A percentile compares a stretch with the other conserved stretches of the same genome.
Evolutionary conservation across 179 eudicot species (phyloP).

Genomic region (Beta lomatogona): DNA sequence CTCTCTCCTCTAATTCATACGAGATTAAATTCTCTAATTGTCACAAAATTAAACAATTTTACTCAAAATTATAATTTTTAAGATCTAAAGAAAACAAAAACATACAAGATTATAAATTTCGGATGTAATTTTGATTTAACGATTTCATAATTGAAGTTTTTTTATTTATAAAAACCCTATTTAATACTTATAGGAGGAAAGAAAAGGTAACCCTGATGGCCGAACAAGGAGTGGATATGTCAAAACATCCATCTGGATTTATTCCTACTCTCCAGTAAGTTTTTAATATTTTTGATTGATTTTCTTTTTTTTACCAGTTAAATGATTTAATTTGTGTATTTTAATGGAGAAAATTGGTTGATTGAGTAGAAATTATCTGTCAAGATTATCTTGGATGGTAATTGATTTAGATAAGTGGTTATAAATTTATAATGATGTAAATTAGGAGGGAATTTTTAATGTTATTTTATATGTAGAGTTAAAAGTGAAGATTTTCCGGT

Average conservation of each 20-base stretch:
- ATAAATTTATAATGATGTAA: too few species aligned
- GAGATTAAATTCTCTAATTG: not conserved
- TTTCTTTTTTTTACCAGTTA: not conserved
- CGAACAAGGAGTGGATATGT: constrained; percentile 64
- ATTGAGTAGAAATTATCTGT: not conserved
- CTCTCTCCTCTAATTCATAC: not conserved
- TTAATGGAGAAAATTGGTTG: not conserved
- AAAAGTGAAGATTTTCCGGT: too few species aligned
- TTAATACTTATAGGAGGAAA: not conserved
- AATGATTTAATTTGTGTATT: not conserved
- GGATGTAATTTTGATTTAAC: not conserved
- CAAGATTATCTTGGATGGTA: not conserved
- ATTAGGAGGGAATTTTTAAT: too few species aligned
- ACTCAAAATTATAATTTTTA: not conserved
- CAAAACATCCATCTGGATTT: constrained; percentile 83
- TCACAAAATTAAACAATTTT: not conserved
- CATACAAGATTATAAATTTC: too few species aligned
- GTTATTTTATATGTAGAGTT: too few species aligned
- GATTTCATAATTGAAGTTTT: not conserved
- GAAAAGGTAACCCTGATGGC: constrained; percentile 42
- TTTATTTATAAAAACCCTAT: not conserved
- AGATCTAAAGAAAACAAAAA: too few species aligned
- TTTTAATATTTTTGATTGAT: constrained; percentile 3
- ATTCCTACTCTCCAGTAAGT: constrained; percentile 88
- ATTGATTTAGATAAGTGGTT: not conserved